phyloP scores from a whole-genome alignment of 768 basidiomycete genomes.

The Hirschioporus abietinus region DNA sequence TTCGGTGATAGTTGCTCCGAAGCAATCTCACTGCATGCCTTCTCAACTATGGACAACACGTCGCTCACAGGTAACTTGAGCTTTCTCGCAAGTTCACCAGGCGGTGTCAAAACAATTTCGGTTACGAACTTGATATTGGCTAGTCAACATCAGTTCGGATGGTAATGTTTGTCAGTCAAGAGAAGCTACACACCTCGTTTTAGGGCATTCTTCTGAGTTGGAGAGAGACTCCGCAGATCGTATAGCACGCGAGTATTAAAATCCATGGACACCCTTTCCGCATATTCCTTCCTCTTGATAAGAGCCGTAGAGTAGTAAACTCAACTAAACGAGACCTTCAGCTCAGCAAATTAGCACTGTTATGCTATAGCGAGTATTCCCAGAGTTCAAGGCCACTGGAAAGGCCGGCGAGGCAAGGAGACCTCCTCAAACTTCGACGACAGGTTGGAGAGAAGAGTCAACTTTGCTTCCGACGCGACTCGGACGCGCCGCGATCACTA shows the following conservation, averaged over 20 bases:
- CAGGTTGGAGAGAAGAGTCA: too few species aligned
- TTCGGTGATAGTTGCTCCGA: constrained; percentile 38
- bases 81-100: constrained; percentile 49
- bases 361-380: too few species aligned
- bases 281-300: neutral
- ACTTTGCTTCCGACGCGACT: too few species aligned
- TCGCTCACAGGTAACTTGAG: constrained; percentile 49
- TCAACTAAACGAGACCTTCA: neutral
- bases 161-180: neutral
- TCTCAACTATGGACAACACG: constrained; percentile 44
- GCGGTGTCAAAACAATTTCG: constrained; percentile 45
- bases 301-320: neutral
- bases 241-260: neutral
- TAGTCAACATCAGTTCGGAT: constrained; percentile 20
- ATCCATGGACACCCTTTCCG: neutral
- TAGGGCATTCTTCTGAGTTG: constrained; percentile 28
- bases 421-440: too few species aligned
- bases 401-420: too few species aligned
- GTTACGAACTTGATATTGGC: constrained; percentile 42
- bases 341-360: neutral
- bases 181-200: constrained; percentile 28
- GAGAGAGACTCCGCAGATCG: constrained; percentile 21
- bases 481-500: too few species aligned
- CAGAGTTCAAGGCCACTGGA: too few species aligned
- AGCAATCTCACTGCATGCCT: constrained; percentile 39